Conservation (phyloP, 768 basidiomycete genomes). For the Trametes villosa region DNA sequence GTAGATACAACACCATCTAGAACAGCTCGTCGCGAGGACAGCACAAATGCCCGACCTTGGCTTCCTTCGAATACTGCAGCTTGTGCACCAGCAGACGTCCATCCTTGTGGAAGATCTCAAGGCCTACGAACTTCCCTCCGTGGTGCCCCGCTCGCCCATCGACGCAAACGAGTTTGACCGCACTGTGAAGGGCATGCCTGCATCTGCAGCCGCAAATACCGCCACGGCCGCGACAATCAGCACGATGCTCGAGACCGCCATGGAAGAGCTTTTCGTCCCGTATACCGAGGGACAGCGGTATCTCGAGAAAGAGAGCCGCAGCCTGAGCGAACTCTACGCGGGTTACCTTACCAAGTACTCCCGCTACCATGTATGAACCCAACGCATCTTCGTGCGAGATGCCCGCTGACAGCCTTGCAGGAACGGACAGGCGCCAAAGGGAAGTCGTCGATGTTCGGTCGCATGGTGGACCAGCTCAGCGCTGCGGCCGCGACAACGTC, state of each 20-base stretch:
- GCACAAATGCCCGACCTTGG: slow-evolving; percentile 82
- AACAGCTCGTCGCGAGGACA: slow-evolving; percentile 80
- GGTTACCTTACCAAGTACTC: slow-evolving; percentile 74
- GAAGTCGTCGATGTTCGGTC: slow-evolving; percentile 84
- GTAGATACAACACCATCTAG: slow-evolving; percentile 97
- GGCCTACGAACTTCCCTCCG: slow-evolving; percentile 80
- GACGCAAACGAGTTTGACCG: slow-evolving; percentile 65
- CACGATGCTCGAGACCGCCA: slow-evolving; percentile 90
- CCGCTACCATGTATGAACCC: slow-evolving; percentile 74
- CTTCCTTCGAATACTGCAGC: slow-evolving; percentile 87
- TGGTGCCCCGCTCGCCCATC: slow-evolving; percentile 63
- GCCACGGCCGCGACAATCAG: slow-evolving; percentile 65
- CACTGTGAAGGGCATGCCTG: slow-evolving; percentile 48
- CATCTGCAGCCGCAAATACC: slow-evolving; percentile 47
- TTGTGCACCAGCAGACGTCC: slow-evolving; percentile 81
- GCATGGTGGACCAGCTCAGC: slow-evolving; percentile 88
- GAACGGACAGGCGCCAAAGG: slow-evolving; percentile 64
- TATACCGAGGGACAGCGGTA: slow-evolving; percentile 93
- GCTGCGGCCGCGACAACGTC: slow-evolving; percentile 72
- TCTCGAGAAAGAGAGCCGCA: slow-evolving; percentile 89
- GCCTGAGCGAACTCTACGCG: slow-evolving; percentile 78
- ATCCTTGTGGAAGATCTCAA: slow-evolving; percentile 89
- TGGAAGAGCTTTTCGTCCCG: slow-evolving; percentile 95
- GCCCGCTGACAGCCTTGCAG: slow-evolving; percentile 34
- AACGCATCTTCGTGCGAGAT: not conserved